These are phyloP conservation scores for Vitis hybrid DNA, from an alignment of 177 flowering plant species.

Conservation along the genomic window DNA sequence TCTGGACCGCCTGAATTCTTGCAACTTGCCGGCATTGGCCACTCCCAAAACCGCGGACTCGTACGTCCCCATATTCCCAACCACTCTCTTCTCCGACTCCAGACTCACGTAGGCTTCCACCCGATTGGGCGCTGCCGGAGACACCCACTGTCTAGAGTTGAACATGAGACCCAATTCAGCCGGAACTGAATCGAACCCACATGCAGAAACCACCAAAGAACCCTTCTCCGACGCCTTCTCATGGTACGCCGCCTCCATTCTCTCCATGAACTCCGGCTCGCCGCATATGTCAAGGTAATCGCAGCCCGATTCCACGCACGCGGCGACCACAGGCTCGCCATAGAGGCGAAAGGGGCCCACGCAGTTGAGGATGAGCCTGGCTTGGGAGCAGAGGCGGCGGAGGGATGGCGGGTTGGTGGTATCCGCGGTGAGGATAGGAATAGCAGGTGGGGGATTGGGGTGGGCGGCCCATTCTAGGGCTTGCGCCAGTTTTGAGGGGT, in stretches of 20 bases:
- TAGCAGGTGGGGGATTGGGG: slow-evolving; percentile 40
- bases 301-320: slow-evolving; percentile 66
- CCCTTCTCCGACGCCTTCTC: slow-evolving; percentile 62
- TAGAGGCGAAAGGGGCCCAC: slow-evolving; percentile 84
- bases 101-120: slow-evolving; percentile 75
- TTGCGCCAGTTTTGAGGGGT: slow-evolving; percentile 38
- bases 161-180: slow-evolving; percentile 84
- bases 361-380: slow-evolving; percentile 77
- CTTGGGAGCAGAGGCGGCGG: slow-evolving; percentile 41
- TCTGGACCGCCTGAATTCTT: slow-evolving; percentile 59
- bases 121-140: slow-evolving; percentile 46
- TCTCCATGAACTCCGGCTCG: slow-evolving; percentile 96
- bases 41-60: slow-evolving; percentile 83
- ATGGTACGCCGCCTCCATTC: slow-evolving; percentile 60
- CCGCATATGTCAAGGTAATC: slow-evolving; percentile 87
- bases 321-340: slow-evolving; percentile 82
- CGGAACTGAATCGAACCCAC: slow-evolving; percentile 92
- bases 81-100: slow-evolving; percentile 73
- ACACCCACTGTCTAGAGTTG: slow-evolving; percentile 72
- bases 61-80: slow-evolving; percentile 71
- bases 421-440: slow-evolving; percentile 54
- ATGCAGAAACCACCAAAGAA: slow-evolving; percentile 71
- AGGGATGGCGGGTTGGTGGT: slow-evolving; percentile 61
- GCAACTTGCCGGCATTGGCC: slow-evolving; percentile 56
- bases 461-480: slow-evolving; percentile 54